Evolutionary conservation across 169 alveolate genomes (phyloP), one percentile per base, ranked within the genome.

Genomic region (Cryptosporidium canis): DNA sequence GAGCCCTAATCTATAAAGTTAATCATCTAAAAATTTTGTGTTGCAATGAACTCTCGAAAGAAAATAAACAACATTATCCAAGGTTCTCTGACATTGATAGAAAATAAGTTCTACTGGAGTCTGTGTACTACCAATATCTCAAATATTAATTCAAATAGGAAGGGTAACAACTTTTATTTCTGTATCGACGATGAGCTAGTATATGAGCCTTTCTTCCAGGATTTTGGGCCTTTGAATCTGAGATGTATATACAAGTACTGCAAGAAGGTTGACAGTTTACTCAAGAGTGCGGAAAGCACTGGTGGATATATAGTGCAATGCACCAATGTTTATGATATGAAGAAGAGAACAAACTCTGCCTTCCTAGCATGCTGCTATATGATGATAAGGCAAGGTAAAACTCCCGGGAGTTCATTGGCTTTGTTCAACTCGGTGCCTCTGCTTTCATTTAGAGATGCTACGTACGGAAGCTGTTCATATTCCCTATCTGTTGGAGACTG

Each of bases 201-300:
- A 24, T 97, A 97, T 83, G 97, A 96, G 77, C 97, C 98, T 12
- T 97, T 97, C 85, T 94, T 93, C 83, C 94, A 94, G 29, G 99
- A 97, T 83, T 97, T 97, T 71, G 99, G 99, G 1, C 99, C 99
- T 6, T 92, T 96, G 37, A 95, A 94, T 83, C 90, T 97, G 45
- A 96, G 96, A 24, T 92, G 92, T 85, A 93, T 96, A 1, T 95
- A 94, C 68, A 94, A 93, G 90, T 96, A 91, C 90, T 87, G 94
- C 41, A 83, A 91, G 37, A 95, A 94, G 70, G 92, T 96, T 18
- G 94, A 93, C 55, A 90, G 91, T 37, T 82, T 95, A 7, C 83
- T 94, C 45, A 83, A 83, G n/a, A 71, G 63, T 37, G 84, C 82
- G 33, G 94, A 85, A 24, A 37, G 72, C 7, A 24, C 68, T n/a